Base-by-base conservation (phyloP, 768 basidiomycete species). In the Suillus weaverae region DNA sequence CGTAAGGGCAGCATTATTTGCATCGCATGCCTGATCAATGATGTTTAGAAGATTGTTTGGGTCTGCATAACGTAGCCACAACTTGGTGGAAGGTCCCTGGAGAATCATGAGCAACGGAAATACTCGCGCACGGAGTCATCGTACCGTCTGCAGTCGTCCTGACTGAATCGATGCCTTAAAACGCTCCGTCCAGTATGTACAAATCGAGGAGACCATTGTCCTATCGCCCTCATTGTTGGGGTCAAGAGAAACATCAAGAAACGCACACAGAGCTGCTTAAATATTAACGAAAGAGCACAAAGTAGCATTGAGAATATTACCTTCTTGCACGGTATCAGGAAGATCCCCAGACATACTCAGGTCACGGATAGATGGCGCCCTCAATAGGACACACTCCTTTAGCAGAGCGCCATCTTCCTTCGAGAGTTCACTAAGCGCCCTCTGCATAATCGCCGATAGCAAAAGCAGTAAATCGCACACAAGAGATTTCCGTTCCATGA, bases 1-100 rank as follows among this genome's bases (percentile, higher is more conserved):
- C 20, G 68, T 62, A 11, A 55, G n/a, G 3, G 54, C 2, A 26
- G 64, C 26, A 50, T 35, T 44, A 46, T 65, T 64, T 8, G 62
- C 62, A 14, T 63, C 67, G 39, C 57, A 59, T 9, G 38, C 39
- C 16, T 41, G 63, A 67, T 85, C 83, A 13, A 92, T 69, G 7
- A 85, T 74, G 6, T 72, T 67, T 4, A 85, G 74, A 3, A 87
- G 71, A 18, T 81, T 80, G 3, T 75, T 68, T 3, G 74, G 69
- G 6, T 77, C 71, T 68, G 89, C 81, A 69, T 84, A 89, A 46
- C 77, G 80, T 50, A 89, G 77, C 91, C 91, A 93, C 16, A 83
- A 65, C 3, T 62, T 51, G 20, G 76, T 71, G 32, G 71, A 54
- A 57, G n/a, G 59, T 50, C 60, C 59, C 61, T 59, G 39, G 46